Percentiles rank a stretch among this genome's conserved stretches.
Conservation (phyloP, 139 green algal genomes). For the Ettlia oleoabundans region DNA sequence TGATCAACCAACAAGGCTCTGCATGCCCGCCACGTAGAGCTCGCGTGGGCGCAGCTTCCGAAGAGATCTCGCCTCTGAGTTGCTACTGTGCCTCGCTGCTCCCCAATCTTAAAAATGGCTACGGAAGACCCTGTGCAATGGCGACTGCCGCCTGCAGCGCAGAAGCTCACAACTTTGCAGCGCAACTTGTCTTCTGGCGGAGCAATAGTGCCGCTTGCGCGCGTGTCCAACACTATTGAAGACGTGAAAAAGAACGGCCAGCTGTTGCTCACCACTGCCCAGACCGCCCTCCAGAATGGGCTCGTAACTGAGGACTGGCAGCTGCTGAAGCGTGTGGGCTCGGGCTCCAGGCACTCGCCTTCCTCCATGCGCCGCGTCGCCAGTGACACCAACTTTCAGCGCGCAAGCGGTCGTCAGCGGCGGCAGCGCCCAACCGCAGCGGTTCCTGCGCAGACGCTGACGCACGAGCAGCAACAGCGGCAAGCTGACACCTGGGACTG, state of each 20-base stretch:
- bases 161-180: neutral
- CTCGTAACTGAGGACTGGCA: neutral
- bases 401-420: neutral
- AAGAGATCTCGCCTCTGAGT: neutral
- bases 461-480: conserved; percentile 1
- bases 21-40: too few relatives aligned
- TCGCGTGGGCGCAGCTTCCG: neutral
- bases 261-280: conserved; percentile 26
- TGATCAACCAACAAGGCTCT: too few relatives aligned
- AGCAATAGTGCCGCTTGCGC: neutral
- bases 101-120: neutral
- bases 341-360: neutral
- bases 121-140: neutral
- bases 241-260: conserved; percentile 38
- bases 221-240: conserved; percentile 35
- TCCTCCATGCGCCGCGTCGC: conserved; percentile 19
- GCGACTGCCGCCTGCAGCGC: neutral
- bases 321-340: conserved; percentile 22
- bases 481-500: conserved; percentile 27
- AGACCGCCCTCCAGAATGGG: conserved; percentile 21
- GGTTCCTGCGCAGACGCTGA: neutral
- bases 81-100: too few relatives aligned
- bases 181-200: too few relatives aligned
- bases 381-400: conserved; percentile 35
- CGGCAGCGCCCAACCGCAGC: neutral